Percentiles rank a stretch among this genome's conserved stretches.
These are phyloP conservation scores for Hsuehochloa calcarea DNA, from an alignment of 176 grass and related monocot species.

Conservation along the genomic window DNA sequence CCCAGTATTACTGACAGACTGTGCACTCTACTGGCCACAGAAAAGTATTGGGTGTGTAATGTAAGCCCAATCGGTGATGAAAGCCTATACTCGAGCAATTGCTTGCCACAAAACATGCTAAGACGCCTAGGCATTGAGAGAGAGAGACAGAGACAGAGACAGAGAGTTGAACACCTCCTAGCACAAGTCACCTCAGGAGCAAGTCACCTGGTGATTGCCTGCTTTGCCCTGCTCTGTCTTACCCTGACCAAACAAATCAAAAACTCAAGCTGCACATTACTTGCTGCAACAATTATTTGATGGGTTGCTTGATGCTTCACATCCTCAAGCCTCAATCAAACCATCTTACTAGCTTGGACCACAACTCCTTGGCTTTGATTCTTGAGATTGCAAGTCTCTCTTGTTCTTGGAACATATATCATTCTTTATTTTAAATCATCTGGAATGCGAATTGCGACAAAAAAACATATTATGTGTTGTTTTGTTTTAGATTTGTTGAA, in stretches of 20 bases:
- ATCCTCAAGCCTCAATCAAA: not conserved
- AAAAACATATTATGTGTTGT: not conserved
- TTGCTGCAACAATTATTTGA: not conserved
- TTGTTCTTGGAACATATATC: not conserved
- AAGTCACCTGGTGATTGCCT: not conserved
- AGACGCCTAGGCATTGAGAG: too few relatives aligned
- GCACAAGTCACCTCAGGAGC: slow-evolving; percentile 8
- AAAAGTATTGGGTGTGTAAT: not conserved
- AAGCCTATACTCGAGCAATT: slow-evolving; percentile 36
- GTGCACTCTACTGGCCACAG: not conserved
- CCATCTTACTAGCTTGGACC: not conserved
- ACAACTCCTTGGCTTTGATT: not conserved
- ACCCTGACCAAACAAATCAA: not conserved
- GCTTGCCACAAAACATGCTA: slow-evolving; percentile 29
- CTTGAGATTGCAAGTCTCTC: not conserved
- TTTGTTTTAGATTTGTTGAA: not conserved
- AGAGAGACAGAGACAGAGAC: not conserved
- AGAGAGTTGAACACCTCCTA: not conserved
- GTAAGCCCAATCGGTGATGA: slow-evolving; percentile 32
- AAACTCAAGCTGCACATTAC: not conserved
- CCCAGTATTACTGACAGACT: not conserved
- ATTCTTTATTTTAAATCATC: not conserved
- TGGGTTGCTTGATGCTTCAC: slow-evolving; percentile 12
- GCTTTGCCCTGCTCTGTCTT: not conserved
- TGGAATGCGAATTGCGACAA: not conserved